Evolutionary conservation across 208 protist genomes (phyloP).

Genomic region (Acanthamoeba sp.): DNA sequence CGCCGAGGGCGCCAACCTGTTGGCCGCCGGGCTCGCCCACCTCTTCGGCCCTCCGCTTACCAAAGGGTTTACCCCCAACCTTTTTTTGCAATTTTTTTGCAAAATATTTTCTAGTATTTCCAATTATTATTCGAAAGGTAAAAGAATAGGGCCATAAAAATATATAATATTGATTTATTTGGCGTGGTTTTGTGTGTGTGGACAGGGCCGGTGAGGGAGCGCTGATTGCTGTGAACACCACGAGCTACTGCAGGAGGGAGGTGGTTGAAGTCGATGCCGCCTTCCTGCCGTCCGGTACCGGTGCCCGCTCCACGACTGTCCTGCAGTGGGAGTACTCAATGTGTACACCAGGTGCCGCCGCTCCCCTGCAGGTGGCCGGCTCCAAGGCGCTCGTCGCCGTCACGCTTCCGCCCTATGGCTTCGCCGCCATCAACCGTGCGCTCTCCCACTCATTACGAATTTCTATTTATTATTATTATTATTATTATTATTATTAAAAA

Average conservation of each 20-base stretch:
- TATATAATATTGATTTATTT: no score
- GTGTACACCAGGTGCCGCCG: no score
- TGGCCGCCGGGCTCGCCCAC: neutral
- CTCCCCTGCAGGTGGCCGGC: neutral
- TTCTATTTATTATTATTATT: no score
- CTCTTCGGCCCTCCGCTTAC: neutral
- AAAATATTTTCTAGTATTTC: no score
- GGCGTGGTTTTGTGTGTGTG: neutral
- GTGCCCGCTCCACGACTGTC: no score
- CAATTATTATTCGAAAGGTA: no score
- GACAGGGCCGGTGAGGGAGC: neutral
- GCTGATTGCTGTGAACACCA: neutral
- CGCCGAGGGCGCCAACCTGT: neutral
- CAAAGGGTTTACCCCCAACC: neutral
- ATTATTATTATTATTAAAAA: no score
- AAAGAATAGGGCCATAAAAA: no score
- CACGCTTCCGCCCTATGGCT: conserved; percentile 35
- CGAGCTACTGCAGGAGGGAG: conserved; percentile 16
- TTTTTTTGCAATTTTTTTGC: no score
- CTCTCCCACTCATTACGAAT: neutral
- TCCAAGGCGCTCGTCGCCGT: neutral
- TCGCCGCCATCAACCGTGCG: neutral
- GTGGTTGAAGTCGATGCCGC: neutral
- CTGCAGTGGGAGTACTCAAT: no score
- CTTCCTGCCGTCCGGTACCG: neutral